phyloP scores from a whole-genome alignment of 257 asterid species.

The Anisodus tanguticus region DNA sequence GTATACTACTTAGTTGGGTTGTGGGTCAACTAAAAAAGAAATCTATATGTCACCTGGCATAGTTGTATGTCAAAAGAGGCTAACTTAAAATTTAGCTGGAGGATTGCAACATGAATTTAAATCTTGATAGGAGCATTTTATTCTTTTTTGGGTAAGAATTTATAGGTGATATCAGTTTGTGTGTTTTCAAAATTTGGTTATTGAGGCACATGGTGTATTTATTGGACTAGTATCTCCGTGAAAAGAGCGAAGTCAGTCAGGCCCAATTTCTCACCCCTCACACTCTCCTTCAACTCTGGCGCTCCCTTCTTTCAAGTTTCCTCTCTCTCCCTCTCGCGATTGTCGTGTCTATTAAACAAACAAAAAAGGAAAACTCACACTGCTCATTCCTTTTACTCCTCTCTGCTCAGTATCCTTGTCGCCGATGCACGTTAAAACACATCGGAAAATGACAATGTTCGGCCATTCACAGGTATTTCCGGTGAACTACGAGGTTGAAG shows the following conservation, averaged over 20 bases:
- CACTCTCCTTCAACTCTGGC: slow-evolving; percentile 35
- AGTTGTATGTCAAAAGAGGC: too few species aligned
- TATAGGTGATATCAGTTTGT: too few species aligned
- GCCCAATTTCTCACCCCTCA: slow-evolving; percentile 23
- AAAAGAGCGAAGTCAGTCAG: slow-evolving; percentile 16
- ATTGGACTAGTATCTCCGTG: neutral
- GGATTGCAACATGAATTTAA: too few species aligned
- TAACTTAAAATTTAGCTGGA: too few species aligned
- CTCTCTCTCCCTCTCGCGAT: slow-evolving; percentile 27
- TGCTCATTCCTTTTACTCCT: slow-evolving; percentile 24
- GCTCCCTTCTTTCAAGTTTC: slow-evolving; percentile 60
- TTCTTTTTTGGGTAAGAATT: too few species aligned
- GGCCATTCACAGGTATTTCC: slow-evolving; percentile 73
- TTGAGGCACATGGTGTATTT: too few species aligned
- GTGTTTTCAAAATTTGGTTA: too few species aligned
- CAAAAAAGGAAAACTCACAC: slow-evolving; percentile 13
- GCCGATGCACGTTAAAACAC: slow-evolving; percentile 10
- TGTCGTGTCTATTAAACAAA: slow-evolving; percentile 30
- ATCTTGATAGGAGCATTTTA: too few species aligned
- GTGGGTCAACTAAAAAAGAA: neutral
- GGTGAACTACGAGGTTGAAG: slow-evolving; percentile 72
- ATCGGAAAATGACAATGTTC: slow-evolving; percentile 47
- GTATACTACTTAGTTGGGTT: neutral
- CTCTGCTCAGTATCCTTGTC: slow-evolving; percentile 14
- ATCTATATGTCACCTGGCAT: too few species aligned